Conservation (phyloP, 2,329 filamentous ascomycete genomes). For the Thermoascus crustaceus region DNA sequence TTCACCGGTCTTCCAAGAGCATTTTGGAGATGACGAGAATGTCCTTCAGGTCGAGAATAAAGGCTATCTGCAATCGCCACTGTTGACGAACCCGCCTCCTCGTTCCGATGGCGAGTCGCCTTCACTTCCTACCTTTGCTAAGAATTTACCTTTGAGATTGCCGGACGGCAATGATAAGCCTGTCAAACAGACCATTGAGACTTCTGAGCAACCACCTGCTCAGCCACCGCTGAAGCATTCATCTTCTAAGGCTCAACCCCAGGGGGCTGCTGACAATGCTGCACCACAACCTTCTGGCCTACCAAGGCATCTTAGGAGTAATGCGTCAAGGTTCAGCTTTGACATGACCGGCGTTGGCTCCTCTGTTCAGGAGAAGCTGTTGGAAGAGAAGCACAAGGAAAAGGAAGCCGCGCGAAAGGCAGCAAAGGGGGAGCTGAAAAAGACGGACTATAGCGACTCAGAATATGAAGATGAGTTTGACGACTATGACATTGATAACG, state of each 20-base stretch:
- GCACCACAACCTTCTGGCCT: constrained; percentile 25
- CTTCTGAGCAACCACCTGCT: constrained; percentile 6
- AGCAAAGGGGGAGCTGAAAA: constrained; percentile 21
- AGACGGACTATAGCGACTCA: constrained; percentile 29
- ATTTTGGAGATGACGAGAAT: constrained; percentile 47
- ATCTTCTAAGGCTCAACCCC: constrained; percentile 14
- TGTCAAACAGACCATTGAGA: constrained; percentile 6
- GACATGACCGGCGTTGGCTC: constrained; percentile 53
- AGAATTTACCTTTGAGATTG: constrained; percentile 31
- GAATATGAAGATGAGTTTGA: constrained; percentile 39
- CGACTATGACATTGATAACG: constrained; percentile 36
- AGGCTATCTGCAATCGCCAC: constrained; percentile 34
- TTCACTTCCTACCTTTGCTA: constrained; percentile 36
- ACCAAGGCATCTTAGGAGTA: constrained; percentile 45
- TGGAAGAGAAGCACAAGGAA: constrained; percentile 56
- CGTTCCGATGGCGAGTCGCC: constrained; percentile 22
- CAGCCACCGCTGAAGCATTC: constrained; percentile 4
- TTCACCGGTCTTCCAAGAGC: constrained; percentile 53
- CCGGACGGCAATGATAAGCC: constrained; percentile 16
- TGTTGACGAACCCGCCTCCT: constrained; percentile 24
- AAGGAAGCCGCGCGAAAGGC: constrained; percentile 40
- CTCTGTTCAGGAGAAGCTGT: constrained; percentile 50
- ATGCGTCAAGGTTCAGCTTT: constrained; percentile 58
- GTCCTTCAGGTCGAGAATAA: constrained; percentile 34
- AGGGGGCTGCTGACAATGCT: constrained; percentile 24